Percentiles rank a stretch among this genome's conserved stretches.
Evolutionary conservation across 2,329 filamentous ascomycete species (phyloP).

Genomic region (Fonsecaea pedrosoi): DNA sequence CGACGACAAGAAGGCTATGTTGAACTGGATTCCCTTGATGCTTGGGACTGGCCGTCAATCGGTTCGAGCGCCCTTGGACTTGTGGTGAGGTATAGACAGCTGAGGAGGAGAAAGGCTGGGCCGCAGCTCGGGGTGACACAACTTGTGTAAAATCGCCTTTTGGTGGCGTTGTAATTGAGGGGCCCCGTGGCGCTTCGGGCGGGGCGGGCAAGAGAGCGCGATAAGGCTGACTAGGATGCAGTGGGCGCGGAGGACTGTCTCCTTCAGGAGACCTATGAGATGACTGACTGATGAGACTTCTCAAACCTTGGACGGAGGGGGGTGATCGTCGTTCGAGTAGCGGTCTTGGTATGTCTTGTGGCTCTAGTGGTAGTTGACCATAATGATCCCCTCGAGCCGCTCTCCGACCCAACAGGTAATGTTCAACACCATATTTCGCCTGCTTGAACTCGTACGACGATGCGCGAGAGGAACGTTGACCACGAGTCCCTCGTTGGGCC

Average conservation of each 20-base stretch:
- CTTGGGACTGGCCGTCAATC: neutral
- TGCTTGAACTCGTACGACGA: neutral
- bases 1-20: neutral
- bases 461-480: neutral
- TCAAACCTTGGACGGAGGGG: neutral
- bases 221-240: conserved; percentile 8
- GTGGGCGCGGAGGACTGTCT: neutral
- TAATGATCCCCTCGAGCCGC: neutral
- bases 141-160: neutral
- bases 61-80: neutral
- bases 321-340: neutral
- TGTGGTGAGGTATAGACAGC: neutral
- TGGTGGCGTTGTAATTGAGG: conserved; percentile 8
- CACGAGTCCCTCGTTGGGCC: neutral
- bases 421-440: neutral
- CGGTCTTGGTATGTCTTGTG: neutral
- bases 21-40: neutral
- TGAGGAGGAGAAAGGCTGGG: neutral
- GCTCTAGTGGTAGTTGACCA: neutral
- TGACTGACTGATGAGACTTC: neutral
- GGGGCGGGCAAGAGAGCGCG: neutral
- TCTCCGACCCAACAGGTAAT: neutral
- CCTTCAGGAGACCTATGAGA: neutral
- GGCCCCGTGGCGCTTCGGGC: conserved; percentile 5
- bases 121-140: neutral